phyloP scores from a whole-genome alignment of 768 basidiomycete genomes.

The Leccinellum rugosiceps region DNA sequence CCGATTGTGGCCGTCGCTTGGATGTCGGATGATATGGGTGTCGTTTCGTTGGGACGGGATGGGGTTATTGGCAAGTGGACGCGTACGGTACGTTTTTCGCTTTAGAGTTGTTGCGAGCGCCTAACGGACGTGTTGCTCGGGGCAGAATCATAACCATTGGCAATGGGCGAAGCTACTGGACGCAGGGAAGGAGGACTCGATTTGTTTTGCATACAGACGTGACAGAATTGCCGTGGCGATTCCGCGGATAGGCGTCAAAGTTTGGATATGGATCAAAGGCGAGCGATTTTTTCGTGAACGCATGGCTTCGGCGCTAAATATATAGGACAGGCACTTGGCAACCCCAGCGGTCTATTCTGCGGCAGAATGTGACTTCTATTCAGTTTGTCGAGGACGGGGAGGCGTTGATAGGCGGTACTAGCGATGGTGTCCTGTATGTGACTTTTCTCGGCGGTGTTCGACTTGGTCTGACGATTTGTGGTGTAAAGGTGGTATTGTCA shows the following conservation, averaged over 20 bases:
- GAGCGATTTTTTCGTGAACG: background rate
- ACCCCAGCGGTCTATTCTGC: conserved; percentile 57
- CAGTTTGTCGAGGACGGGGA: conserved; percentile 61
- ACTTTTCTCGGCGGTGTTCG: background rate
- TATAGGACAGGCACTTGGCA: conserved; percentile 54
- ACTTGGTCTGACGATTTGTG: conserved; percentile 8
- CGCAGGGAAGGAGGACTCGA: conserved; percentile 43
- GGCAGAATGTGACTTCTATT: conserved; percentile 62
- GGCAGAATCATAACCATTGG: conserved; percentile 50
- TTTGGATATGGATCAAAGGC: conserved; percentile 67
- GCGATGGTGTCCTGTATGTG: conserved; percentile 64
- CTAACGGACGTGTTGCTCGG: background rate
- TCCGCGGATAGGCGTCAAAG: conserved; percentile 54
- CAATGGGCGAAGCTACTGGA: conserved; percentile 54
- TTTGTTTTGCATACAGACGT: conserved; percentile 52
- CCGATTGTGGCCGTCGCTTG: conserved; percentile 50
- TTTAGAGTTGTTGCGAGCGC: background rate
- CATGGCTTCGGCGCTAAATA: conserved; percentile 1
- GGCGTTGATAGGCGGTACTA: conserved; percentile 65
- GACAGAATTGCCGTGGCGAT: conserved; percentile 64
- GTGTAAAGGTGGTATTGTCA: conserved; percentile 60
- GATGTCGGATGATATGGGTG: conserved; percentile 55
- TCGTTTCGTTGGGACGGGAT: conserved; percentile 55
- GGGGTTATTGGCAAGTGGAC: conserved; percentile 61
- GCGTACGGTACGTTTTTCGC: conserved; percentile 40